Percentiles rank a stretch among this genome's conserved stretches.
Conservation (phyloP, 2,329 filamentous ascomycete species). For the Zymoseptoria crescenta region DNA sequence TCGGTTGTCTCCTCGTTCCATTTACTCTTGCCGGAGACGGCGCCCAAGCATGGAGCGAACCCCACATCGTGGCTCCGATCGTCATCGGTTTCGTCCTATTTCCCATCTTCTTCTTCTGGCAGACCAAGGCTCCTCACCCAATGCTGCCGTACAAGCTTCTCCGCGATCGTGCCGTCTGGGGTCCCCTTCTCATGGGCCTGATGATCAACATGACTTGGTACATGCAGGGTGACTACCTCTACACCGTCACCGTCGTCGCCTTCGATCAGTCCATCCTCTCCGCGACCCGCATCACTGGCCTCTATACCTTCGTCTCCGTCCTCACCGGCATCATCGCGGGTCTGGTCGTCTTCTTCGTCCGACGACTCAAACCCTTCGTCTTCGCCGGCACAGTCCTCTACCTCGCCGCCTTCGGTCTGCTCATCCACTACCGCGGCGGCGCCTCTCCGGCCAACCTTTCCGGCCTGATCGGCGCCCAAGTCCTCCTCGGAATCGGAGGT, state of each 20-base stretch:
- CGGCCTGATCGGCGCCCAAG: constrained; percentile 55
- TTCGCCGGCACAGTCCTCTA: constrained; percentile 53
- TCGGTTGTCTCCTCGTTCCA: constrained; percentile 44
- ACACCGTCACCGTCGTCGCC: constrained; percentile 53
- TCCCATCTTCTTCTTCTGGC: constrained; percentile 48
- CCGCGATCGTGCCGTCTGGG: constrained; percentile 59
- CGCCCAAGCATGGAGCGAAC: constrained; percentile 42
- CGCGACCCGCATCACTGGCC: constrained; percentile 52
- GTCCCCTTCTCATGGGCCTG: constrained; percentile 50
- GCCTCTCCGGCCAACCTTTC: constrained; percentile 37
- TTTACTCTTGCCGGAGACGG: constrained; percentile 49
- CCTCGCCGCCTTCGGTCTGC: constrained; percentile 57
- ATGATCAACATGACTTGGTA: constrained; percentile 54
- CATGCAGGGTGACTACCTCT: constrained; percentile 58
- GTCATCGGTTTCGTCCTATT: constrained; percentile 44
- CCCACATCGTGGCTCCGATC: constrained; percentile 46
- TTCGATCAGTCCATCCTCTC: constrained; percentile 51
- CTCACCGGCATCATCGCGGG: constrained; percentile 51
- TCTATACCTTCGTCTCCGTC: constrained; percentile 54
- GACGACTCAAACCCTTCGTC: constrained; percentile 58
- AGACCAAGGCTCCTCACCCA: constrained; percentile 43
- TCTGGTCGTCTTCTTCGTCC: constrained; percentile 49
- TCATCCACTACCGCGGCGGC: constrained; percentile 56
- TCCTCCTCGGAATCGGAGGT: constrained; percentile 55
- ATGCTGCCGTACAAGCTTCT: constrained; percentile 53